Evolutionary conservation across 495 filamentous ascomycete genomes (phyloP).

Genomic region (Penicillium waksmanii): DNA sequence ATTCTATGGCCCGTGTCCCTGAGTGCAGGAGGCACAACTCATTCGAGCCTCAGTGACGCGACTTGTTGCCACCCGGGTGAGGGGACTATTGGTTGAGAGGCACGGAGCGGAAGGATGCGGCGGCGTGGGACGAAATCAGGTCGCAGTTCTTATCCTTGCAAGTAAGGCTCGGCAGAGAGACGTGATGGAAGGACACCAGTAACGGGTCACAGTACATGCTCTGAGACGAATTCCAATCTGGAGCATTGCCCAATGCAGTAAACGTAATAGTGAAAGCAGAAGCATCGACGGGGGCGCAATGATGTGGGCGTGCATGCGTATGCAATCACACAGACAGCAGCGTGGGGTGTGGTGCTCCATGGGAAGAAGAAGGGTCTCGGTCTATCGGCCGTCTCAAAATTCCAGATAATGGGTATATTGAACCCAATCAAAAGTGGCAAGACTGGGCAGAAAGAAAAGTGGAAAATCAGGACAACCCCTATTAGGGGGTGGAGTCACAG

Average conservation of each 20-base stretch:
- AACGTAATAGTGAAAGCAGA: constrained; percentile 18
- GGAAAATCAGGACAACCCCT: constrained; percentile 17
- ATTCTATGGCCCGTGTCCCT: constrained; percentile 33
- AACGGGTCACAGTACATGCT: constrained; percentile 33
- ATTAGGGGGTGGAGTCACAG: constrained; percentile 25
- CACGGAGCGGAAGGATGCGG: constrained; percentile 31
- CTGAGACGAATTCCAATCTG: constrained; percentile 26
- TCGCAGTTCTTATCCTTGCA: constrained; percentile 26
- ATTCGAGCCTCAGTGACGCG: constrained; percentile 35
- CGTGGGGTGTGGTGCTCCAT: constrained; percentile 20
- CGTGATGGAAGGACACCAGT: constrained; percentile 13
- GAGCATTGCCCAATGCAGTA: constrained; percentile 22
- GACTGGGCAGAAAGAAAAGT: constrained; percentile 10
- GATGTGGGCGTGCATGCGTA: constrained; percentile 21
- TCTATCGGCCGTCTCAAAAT: constrained; percentile 22
- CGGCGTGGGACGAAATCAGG: constrained; percentile 27
- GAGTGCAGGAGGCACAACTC: constrained; percentile 39
- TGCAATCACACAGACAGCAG: constrained; percentile 32
- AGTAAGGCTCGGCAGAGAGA: constrained; percentile 20
- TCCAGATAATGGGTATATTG: constrained; percentile 24
- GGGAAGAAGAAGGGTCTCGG: constrained; percentile 16
- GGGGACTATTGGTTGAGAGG: constrained; percentile 31
- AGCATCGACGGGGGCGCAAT: constrained; percentile 17
- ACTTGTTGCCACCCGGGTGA: constrained; percentile 28
- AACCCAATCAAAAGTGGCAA: constrained; percentile 28